These are phyloP conservation scores for Chaetomium globosum DNA, from an alignment of 2,329 filamentous ascomycete species.

Conservation along the genomic window DNA sequence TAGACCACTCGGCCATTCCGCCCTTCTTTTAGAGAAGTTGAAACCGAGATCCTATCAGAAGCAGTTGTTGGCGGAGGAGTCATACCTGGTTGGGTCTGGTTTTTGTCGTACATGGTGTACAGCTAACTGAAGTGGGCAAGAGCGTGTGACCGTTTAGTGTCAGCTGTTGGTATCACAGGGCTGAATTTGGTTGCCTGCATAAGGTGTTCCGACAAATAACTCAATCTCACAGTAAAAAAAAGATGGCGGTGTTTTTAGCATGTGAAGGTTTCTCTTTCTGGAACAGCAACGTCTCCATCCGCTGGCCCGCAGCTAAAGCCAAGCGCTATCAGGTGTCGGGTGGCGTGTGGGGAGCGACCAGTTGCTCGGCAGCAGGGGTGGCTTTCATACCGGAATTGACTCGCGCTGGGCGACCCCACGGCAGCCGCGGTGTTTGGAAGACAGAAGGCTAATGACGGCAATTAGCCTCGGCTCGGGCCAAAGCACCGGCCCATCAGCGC, in stretches of 20 bases:
- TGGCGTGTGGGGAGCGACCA: constrained; percentile 9
- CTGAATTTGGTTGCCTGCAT: background rate
- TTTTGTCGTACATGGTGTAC: background rate
- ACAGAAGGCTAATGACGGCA: constrained; percentile 31
- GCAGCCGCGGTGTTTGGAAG: constrained; percentile 20
- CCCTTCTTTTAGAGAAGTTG: constrained; percentile 19
- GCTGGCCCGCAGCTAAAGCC: constrained; percentile 27
- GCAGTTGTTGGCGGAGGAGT: constrained; percentile 1
- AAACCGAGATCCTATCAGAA: constrained; percentile 21
- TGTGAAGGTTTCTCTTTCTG: constrained; percentile 26
- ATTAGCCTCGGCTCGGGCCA: constrained; percentile 38
- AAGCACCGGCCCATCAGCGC: constrained; percentile 23
- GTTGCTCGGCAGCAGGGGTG: constrained; percentile 8
- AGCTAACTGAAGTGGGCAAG: background rate
- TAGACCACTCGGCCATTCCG: constrained; percentile 34
- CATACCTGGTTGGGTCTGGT: background rate
- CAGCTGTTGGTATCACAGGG: constrained; percentile 3
- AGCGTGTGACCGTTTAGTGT: background rate
- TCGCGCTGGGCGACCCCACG: constrained; percentile 21
- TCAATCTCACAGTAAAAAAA: background rate
- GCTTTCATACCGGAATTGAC: constrained; percentile 10
- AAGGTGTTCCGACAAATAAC: background rate
- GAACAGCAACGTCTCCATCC: constrained; percentile 23
- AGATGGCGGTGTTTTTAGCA: constrained; percentile 4
- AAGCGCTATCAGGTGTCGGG: constrained; percentile 3